Evolutionary conservation across 2,329 filamentous ascomycete genomes (phyloP), one percentile per base, ranked within the genome.

Genomic region (Emergomyces pasteurianus): DNA sequence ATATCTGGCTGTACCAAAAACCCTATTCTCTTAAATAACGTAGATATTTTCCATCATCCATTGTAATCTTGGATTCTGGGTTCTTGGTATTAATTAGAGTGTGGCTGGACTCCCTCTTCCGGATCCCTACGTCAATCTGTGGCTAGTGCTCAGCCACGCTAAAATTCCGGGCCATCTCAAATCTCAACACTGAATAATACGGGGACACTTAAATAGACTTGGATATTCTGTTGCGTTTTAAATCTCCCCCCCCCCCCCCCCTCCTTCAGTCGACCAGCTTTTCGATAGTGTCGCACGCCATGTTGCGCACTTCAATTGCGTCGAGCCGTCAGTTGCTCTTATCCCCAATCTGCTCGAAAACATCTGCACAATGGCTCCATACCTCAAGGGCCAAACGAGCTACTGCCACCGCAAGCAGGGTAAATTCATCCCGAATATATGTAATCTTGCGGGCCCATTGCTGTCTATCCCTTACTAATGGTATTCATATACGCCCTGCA

Each of bases 221-320:
- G 68, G 68, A 64, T 65, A 23, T 14, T 36, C 16, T 54, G 16
- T 36, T 36, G 34, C 28, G 14, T n/a, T 21, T 62, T 67, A 64
- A 62, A 63, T 64, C 63, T 67, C 65, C 63, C 64, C 66, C 64
- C 10, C 14, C 9, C 10, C 63, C 64, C 66, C 65, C 63, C 65
- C 67, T 64, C 3, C 14, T 9, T 3, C 63, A 28, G 26, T 57
- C 40, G 55, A 57, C 55, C 63, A 65, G 62, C 62, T 67, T 67
- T 68, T 67, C 67, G 68, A 71, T 69, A 70, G 72, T 72, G 73
- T 74, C 74, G 79, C 78, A 72, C 75, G 77, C 70, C 68, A 82
- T 83, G 80, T 78, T 82, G 79, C 80, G 80, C 74, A 77, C 77
- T 69, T 80, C 79, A 69, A 74, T 82, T 73, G 70, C 73, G 65